These are phyloP conservation scores for Colletotrichum caudatum DNA, from an alignment of 2,329 filamentous ascomycete genomes.

Conservation along the genomic window DNA sequence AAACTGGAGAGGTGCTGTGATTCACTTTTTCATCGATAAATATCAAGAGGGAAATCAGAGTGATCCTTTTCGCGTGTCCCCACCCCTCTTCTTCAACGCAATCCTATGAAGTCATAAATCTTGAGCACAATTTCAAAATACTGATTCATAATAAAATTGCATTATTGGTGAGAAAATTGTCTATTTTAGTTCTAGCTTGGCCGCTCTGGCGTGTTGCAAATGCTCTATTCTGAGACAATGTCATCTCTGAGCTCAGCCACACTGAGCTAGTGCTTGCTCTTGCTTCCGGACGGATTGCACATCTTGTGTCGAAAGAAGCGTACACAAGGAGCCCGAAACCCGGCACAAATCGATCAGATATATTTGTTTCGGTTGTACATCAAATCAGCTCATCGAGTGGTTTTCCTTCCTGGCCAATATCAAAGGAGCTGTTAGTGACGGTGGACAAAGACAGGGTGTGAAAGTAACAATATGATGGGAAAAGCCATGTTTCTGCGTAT, in stretches of 20 bases:
- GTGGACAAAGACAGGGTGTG: too few relatives aligned
- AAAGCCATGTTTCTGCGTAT: neutral
- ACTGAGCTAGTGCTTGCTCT: neutral
- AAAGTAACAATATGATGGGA: neutral
- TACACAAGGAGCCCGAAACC: neutral
- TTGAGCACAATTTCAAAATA: too few relatives aligned
- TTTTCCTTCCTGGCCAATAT: neutral
- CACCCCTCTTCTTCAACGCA: too few relatives aligned
- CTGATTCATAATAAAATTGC: too few relatives aligned
- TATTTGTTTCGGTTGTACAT: too few relatives aligned
- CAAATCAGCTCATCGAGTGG: neutral
- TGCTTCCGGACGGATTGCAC: neutral
- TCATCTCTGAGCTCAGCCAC: neutral
- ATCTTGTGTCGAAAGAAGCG: neutral
- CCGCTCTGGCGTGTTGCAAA: neutral
- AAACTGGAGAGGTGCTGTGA: accelerated
- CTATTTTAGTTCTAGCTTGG: neutral
- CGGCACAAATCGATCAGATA: neutral
- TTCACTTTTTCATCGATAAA: too few relatives aligned
- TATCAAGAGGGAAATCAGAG: too few relatives aligned
- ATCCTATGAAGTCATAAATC: too few relatives aligned
- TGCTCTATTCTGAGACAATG: neutral
- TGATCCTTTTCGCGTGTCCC: too few relatives aligned
- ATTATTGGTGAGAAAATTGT: too few relatives aligned
- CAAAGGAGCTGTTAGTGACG: too few relatives aligned